Conservation (phyloP, 23 red algal genomes). For the Gracilaria caudata region DNA sequence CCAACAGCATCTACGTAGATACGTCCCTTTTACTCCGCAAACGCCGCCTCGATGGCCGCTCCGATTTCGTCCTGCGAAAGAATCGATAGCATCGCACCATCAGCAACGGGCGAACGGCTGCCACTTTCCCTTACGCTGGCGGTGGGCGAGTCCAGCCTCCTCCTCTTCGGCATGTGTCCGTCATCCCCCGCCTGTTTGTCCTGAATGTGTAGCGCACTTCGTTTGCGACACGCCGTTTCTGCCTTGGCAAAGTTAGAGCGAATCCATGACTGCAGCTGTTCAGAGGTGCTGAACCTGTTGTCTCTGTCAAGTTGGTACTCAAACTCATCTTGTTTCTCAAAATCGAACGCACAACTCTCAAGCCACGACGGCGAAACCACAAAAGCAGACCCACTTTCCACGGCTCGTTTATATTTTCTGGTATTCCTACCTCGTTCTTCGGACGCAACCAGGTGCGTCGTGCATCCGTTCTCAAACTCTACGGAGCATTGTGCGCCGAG, state of each 20-base stretch:
- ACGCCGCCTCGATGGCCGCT: conserved; percentile 44
- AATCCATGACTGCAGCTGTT: conserved; percentile 18
- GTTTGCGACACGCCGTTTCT: conserved; percentile 1
- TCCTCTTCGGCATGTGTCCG: conserved; percentile 27
- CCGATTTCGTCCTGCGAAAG: conserved; percentile 58
- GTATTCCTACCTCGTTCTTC: conserved; percentile 67
- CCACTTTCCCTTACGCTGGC: neutral
- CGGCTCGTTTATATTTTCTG: conserved; percentile 75
- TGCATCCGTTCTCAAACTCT: conserved; percentile 54
- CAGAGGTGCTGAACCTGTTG: conserved; percentile 21
- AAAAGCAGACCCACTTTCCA: conserved; percentile 75
- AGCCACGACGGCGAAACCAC: conserved; percentile 81
- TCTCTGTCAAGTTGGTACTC: conserved; percentile 41
- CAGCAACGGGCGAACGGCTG: neutral
- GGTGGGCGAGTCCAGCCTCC: conserved; percentile 4
- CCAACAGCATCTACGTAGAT: too few relatives aligned
- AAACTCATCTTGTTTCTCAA: conserved; percentile 79
- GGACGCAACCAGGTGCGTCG: conserved; percentile 87
- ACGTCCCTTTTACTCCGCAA: conserved; percentile 4
- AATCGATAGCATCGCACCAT: conserved; percentile 4
- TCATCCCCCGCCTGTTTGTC: conserved; percentile 1
- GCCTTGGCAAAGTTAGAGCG: conserved; percentile 23
- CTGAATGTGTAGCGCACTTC: conserved; percentile 20
- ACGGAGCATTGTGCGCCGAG: conserved; percentile 72
- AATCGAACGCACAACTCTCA: conserved; percentile 53